Percentiles rank a stretch among this genome's conserved stretches.
These are phyloP conservation scores for Fusarium zealandicum DNA, from an alignment of 2,329 filamentous ascomycete species.

Conservation along the genomic window DNA sequence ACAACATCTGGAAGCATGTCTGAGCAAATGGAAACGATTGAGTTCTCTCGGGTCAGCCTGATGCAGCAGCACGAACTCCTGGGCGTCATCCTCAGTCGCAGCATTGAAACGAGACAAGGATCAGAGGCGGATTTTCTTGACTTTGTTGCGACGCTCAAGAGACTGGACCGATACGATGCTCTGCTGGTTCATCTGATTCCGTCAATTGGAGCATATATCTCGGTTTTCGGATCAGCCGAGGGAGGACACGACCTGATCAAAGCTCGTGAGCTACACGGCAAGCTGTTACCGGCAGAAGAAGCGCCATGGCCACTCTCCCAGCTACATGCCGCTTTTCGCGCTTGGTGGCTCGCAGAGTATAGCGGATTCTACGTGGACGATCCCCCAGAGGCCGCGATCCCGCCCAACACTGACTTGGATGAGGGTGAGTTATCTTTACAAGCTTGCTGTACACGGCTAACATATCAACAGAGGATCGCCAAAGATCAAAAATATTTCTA, in stretches of 20 bases:
- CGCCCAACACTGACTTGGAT: conserved; percentile 68
- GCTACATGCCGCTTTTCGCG: conserved; percentile 78
- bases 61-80: conserved; percentile 90
- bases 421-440: conserved; percentile 50
- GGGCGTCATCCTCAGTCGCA: conserved; percentile 77
- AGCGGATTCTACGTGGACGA: conserved; percentile 87
- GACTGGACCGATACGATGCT: conserved; percentile 78
- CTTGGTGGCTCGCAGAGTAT: conserved; percentile 93
- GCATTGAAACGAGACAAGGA: conserved; percentile 78
- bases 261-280: conserved; percentile 72
- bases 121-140: conserved; percentile 75
- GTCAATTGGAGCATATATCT: conserved; percentile 77
- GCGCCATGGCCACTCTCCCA: conserved; percentile 75
- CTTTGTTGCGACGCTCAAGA: conserved; percentile 73
- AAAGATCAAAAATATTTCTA: conserved; percentile 75
- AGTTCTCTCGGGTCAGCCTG: conserved; percentile 81
- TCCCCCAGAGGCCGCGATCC: conserved; percentile 63
- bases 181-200: conserved; percentile 82
- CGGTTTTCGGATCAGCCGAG: conserved; percentile 79
- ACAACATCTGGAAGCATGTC: conserved; percentile 56
- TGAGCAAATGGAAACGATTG: conserved; percentile 78
- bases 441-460: conserved; percentile 23
- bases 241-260: conserved; percentile 71
- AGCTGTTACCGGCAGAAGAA: conserved; percentile 72
- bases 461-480: conserved; percentile 65